Conservation (phyloP, 306 rosid genomes). For the Begonia masoniana region DNA sequence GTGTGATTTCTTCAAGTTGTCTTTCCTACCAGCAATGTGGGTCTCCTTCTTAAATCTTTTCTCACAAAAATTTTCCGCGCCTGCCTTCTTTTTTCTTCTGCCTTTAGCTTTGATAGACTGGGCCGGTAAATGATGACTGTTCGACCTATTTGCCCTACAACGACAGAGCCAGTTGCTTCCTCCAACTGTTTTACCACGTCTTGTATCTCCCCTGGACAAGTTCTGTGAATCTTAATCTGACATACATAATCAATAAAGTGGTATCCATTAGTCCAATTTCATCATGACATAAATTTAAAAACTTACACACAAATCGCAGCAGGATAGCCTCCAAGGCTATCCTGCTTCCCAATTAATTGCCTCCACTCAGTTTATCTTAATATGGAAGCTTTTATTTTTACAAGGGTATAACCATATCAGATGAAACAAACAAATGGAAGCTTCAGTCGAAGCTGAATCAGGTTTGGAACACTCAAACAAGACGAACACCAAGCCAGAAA, state of each 20-base stretch:
- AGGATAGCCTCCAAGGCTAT: too few relatives aligned
- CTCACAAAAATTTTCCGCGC: slow-evolving; percentile 24
- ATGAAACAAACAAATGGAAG: too few relatives aligned
- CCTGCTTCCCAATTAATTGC: too few relatives aligned
- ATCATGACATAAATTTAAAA: background rate
- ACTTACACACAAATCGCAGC: too few relatives aligned
- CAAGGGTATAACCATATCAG: too few relatives aligned
- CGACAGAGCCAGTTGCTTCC: slow-evolving; percentile 44
- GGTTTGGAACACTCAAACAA: too few relatives aligned
- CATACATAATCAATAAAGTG: background rate
- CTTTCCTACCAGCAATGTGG: slow-evolving; percentile 21
- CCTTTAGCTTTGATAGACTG: slow-evolving; percentile 71
- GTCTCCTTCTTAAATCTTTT: slow-evolving; percentile 22
- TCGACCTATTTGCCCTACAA: slow-evolving; percentile 36
- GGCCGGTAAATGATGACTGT: slow-evolving; percentile 70
- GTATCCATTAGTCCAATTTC: background rate
- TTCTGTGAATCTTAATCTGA: slow-evolving; percentile 74
- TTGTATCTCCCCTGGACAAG: slow-evolving; percentile 78
- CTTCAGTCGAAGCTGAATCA: too few relatives aligned
- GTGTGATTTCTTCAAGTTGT: background rate
- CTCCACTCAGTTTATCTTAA: too few relatives aligned
- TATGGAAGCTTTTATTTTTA: too few relatives aligned
- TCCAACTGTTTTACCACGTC: slow-evolving; percentile 46
- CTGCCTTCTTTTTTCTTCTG: slow-evolving; percentile 64
- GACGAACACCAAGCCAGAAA: too few relatives aligned